Conservation (phyloP, 306 rosid species). For the Bauhinia variegata region DNA sequence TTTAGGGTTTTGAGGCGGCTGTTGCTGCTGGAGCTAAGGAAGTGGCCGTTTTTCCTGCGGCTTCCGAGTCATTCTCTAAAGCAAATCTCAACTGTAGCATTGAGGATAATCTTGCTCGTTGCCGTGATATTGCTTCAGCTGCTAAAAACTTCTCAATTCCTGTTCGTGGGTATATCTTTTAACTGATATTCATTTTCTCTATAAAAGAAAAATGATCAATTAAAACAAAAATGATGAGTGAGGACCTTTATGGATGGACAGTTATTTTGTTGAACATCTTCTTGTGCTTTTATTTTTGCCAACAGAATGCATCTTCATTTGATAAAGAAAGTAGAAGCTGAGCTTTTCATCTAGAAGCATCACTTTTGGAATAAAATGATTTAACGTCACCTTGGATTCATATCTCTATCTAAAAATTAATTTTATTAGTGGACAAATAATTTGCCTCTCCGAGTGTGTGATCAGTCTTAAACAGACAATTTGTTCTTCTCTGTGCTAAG, state of each 20-base stretch:
- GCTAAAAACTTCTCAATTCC: slow-evolving; percentile 71
- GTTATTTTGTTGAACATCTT: slow-evolving; percentile 3
- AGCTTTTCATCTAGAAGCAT: slow-evolving; percentile 27
- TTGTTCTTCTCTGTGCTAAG: slow-evolving; percentile 19
- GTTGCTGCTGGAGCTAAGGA: slow-evolving; percentile 90
- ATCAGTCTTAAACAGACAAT: slow-evolving; percentile 8
- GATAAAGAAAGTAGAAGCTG: slow-evolving; percentile 7
- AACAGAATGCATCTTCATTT: not conserved
- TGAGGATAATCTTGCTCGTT: slow-evolving; percentile 74
- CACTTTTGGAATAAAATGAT: slow-evolving; percentile 8
- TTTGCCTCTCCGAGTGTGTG: not conserved
- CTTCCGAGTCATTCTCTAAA: slow-evolving; percentile 89
- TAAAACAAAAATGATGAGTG: slow-evolving; percentile 14
- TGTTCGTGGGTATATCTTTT: slow-evolving; percentile 75
- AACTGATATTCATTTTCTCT: not conserved
- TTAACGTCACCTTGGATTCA: slow-evolving; percentile 14
- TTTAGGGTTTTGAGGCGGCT: slow-evolving; percentile 92
- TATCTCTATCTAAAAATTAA: slow-evolving; percentile 17
- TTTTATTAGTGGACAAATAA: slow-evolving; percentile 14
- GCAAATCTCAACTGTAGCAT: slow-evolving; percentile 82
- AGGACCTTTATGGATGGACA: not conserved
- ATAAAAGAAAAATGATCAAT: slow-evolving; percentile 3
- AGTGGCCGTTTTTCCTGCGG: slow-evolving; percentile 90
- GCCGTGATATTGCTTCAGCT: slow-evolving; percentile 67
- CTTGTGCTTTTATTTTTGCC: no score